These are phyloP conservation scores for Vaccinium corymbosum DNA, from an alignment of 148 eudicot genomes.

Conservation along the genomic window DNA sequence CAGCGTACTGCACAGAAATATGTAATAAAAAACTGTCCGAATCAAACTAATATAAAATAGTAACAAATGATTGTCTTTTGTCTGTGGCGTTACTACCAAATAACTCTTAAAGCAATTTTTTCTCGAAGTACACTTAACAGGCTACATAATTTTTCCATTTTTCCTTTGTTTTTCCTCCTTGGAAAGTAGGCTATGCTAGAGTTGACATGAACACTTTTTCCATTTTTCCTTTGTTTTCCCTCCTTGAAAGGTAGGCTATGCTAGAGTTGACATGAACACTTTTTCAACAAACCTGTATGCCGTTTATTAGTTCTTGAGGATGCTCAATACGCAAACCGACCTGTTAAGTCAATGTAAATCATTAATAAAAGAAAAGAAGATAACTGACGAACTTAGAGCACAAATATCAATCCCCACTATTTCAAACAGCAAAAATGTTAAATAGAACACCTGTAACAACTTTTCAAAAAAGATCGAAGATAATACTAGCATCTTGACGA, in stretches of 20 bases:
- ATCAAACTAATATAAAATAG: not conserved
- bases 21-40: not conserved
- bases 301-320: conserved; percentile 85
- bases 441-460: not conserved
- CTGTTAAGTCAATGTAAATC: conserved; percentile 34
- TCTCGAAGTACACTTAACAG: not conserved
- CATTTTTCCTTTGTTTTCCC: too few relatives aligned
- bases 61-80: not conserved
- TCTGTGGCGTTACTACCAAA: not conserved
- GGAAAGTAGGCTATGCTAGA: not conserved
- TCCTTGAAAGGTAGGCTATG: not conserved
- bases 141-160: not conserved
- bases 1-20: conserved; percentile 61
- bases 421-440: not conserved
- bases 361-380: not conserved
- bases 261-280: not conserved
- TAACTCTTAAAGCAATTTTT: not conserved
- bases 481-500: not conserved
- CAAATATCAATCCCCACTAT: not conserved
- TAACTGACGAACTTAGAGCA: not conserved
- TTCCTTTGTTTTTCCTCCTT: not conserved
- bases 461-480: not conserved
- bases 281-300: conserved; percentile 63
- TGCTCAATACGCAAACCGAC: conserved; percentile 95
- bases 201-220: not conserved